Evolutionary conservation across 805 yeast species (phyloP).

Genomic region (Yamadazyma scolyti): DNA sequence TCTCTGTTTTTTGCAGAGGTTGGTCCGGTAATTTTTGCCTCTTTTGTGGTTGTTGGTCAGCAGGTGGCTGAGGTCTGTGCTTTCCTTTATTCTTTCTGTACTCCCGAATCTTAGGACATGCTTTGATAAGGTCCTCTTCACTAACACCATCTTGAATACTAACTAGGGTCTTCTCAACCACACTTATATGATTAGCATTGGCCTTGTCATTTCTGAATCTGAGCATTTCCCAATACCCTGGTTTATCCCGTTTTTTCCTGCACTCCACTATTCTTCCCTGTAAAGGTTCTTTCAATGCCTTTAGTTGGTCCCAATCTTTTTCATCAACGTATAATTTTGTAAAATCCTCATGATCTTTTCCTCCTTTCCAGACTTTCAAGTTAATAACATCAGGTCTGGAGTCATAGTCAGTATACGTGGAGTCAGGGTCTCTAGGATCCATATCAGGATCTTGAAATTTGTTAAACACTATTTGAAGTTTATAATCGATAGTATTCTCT

Average conservation of each 20-base stretch:
- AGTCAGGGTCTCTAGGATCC: conserved; percentile 62
- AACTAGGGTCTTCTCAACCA: conserved; percentile 76
- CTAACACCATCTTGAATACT: conserved; percentile 85
- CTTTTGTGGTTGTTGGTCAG: neutral
- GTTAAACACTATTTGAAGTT: conserved; percentile 60
- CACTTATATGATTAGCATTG: conserved; percentile 79
- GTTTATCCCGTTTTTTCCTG: conserved; percentile 51
- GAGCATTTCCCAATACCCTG: conserved; percentile 74
- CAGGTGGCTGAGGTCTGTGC: conserved; percentile 13
- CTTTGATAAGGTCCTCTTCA: conserved; percentile 65
- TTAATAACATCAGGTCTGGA: conserved; percentile 62
- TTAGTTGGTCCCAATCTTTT: conserved; percentile 78
- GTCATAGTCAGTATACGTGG: conserved; percentile 79
- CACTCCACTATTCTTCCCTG: conserved; percentile 90
- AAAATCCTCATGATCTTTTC: conserved; percentile 57
- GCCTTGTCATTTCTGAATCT: conserved; percentile 92
- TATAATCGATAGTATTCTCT: conserved; percentile 91
- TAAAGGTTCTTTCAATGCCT: conserved; percentile 69
- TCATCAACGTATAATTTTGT: conserved; percentile 59
- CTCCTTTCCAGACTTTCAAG: conserved; percentile 78
- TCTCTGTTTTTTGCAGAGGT: neutral
- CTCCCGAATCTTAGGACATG: conserved; percentile 45
- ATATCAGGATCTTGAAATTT: conserved; percentile 58
- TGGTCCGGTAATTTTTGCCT: neutral
- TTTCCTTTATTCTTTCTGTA: conserved; percentile 14